Conservation (phyloP, 768 basidiomycete genomes). For the Mrakia frigida region DNA sequence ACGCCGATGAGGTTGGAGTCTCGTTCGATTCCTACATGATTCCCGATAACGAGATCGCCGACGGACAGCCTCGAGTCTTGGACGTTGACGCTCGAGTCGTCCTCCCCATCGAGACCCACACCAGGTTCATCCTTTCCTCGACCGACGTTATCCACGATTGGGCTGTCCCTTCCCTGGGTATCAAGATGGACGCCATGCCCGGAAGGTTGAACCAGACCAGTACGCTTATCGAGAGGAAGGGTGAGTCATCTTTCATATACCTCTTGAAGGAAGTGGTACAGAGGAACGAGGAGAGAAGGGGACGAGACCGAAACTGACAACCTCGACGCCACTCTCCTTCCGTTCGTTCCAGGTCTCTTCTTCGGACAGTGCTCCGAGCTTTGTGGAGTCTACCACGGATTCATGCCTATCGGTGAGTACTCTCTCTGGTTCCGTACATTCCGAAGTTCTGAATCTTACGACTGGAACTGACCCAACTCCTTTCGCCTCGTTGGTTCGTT, state of each 20-base stretch:
- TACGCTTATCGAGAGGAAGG: slow-evolving; percentile 40
- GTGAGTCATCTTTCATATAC: slow-evolving; percentile 14
- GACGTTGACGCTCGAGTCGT: slow-evolving; percentile 19
- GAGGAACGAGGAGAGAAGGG: not conserved
- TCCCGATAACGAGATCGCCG: slow-evolving; percentile 15
- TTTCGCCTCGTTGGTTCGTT: not conserved
- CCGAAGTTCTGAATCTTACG: not conserved
- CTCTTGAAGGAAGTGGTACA: not conserved
- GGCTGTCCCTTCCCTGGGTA: slow-evolving; percentile 41
- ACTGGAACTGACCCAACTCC: not conserved
- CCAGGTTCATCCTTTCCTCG: slow-evolving; percentile 16
- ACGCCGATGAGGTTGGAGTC: slow-evolving; percentile 16
- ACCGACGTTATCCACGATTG: slow-evolving; percentile 41
- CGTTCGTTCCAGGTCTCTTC: slow-evolving; percentile 31
- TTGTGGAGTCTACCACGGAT: slow-evolving; percentile 43
- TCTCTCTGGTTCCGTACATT: not conserved
- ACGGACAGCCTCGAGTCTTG: slow-evolving; percentile 14
- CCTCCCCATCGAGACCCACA: slow-evolving; percentile 20
- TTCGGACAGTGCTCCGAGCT: slow-evolving; percentile 43
- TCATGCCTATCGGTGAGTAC: slow-evolving; percentile 40
- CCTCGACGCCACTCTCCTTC: not conserved
- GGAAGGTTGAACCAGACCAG: slow-evolving; percentile 43
- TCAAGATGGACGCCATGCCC: slow-evolving; percentile 38
- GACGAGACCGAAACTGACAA: not conserved
- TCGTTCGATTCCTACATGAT: slow-evolving; percentile 16